Percentiles rank a stretch among this genome's conserved stretches.
phyloP scores from a whole-genome alignment of 768 basidiomycete species.

The Hericium erinaceus region DNA sequence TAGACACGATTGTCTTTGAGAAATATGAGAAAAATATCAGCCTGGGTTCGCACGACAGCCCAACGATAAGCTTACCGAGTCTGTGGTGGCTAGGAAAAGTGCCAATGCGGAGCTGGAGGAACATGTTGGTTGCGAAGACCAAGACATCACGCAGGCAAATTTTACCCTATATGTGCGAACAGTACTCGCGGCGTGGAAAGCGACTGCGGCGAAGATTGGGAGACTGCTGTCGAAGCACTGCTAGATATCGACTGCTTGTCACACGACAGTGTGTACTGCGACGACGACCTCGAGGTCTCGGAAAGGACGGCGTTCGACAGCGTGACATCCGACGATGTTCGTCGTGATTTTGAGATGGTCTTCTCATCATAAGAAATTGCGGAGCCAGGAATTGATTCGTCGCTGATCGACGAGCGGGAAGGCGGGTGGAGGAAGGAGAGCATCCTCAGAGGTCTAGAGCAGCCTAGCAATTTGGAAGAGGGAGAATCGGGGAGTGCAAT shows the following conservation, averaged over 20 bases:
- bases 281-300: not conserved
- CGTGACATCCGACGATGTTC: slow-evolving; percentile 2
- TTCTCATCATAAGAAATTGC: slow-evolving; percentile 3
- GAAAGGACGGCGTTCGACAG: not conserved
- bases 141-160: not conserved
- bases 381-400: not conserved
- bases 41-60: not conserved
- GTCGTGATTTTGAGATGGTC: slow-evolving; percentile 6
- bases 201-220: not conserved
- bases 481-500: not conserved
- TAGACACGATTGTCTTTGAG: slow-evolving; percentile 66
- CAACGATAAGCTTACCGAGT: slow-evolving; percentile 46
- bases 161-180: slow-evolving; percentile 13
- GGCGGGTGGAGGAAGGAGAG: slow-evolving; percentile 5
- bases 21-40: slow-evolving; percentile 6
- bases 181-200: slow-evolving; percentile 10
- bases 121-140: not conserved
- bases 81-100: slow-evolving; percentile 80
- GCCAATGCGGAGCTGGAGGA: slow-evolving; percentile 60
- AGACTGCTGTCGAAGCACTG: not conserved
- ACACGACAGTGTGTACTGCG: not conserved
- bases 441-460: slow-evolving; percentile 1
- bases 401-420: slow-evolving; percentile 3
- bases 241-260: not conserved
- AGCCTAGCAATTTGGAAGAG: not conserved